Conservation (phyloP, 2,329 filamentous ascomycete species). For the Lasiodiplodia sp. region DNA sequence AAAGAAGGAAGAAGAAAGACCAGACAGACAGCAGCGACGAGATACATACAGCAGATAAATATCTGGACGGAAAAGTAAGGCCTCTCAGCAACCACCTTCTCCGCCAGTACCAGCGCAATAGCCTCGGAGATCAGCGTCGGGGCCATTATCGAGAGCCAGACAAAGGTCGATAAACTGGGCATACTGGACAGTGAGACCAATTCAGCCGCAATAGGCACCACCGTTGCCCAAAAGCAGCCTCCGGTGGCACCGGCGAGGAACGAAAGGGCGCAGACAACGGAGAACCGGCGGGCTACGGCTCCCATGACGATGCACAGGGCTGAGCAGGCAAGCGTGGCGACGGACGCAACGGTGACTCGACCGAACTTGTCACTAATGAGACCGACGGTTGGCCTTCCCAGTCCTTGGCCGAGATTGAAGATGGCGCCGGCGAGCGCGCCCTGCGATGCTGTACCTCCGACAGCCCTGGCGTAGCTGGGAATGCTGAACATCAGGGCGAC, state of each 20-base stretch:
- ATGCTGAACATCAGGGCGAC: slow-evolving; percentile 52
- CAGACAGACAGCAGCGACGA: neutral
- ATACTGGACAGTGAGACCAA: slow-evolving; percentile 48
- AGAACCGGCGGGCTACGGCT: slow-evolving; percentile 51
- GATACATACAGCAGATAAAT: neutral
- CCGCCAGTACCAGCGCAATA: slow-evolving; percentile 28
- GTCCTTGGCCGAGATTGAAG: slow-evolving; percentile 55
- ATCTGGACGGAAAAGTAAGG: neutral
- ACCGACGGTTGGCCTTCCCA: slow-evolving; percentile 53
- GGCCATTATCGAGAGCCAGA: slow-evolving; percentile 45
- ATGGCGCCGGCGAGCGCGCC: slow-evolving; percentile 49
- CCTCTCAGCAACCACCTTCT: neutral
- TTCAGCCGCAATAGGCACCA: slow-evolving; percentile 46
- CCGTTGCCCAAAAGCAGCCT: slow-evolving; percentile 55
- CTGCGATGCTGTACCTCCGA: slow-evolving; percentile 48
- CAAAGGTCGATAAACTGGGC: slow-evolving; percentile 45
- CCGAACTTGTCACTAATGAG: slow-evolving; percentile 51
- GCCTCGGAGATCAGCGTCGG: slow-evolving; percentile 9
- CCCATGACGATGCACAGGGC: slow-evolving; percentile 50
- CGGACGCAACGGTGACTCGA: slow-evolving; percentile 47
- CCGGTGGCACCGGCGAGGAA: slow-evolving; percentile 51
- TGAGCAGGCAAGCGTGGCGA: slow-evolving; percentile 44
- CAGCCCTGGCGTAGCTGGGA: slow-evolving; percentile 51
- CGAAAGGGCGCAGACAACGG: slow-evolving; percentile 45
- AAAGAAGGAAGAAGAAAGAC: neutral